Evolutionary conservation across 169 alveolate genomes (phyloP).

Genomic region (Plasmodium gonderi): DNA sequence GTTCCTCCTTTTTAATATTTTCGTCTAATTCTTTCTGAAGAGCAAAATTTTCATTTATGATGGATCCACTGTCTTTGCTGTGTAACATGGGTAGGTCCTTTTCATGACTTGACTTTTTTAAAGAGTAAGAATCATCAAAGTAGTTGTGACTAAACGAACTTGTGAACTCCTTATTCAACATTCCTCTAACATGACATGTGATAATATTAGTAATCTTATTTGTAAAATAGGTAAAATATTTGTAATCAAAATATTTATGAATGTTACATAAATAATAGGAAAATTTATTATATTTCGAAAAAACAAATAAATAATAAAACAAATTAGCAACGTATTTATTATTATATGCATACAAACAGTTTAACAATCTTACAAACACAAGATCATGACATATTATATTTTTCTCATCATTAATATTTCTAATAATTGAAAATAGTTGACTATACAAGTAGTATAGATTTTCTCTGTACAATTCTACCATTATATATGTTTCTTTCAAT

Average conservation of each 20-base stretch:
- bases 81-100: background rate
- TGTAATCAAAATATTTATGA: conserved; percentile 47
- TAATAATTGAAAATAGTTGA: conserved; percentile 48
- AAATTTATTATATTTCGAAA: conserved; percentile 55
- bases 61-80: background rate
- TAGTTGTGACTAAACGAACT: background rate
- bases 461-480: conserved; percentile 29
- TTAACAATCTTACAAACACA: conserved; percentile 16
- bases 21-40: conserved; percentile 22
- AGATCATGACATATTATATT: conserved; percentile 58
- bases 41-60: conserved; percentile 22
- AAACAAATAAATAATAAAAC: conserved; percentile 55
- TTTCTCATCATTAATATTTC: conserved; percentile 55
- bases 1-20: conserved; percentile 53
- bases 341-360: conserved; percentile 38
- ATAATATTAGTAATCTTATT: background rate
- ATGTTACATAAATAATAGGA: conserved; percentile 48
- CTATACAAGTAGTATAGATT: conserved; percentile 34
- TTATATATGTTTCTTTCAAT: conserved; percentile 21
- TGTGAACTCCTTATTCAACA: background rate
- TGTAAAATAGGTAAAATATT: conserved; percentile 29
- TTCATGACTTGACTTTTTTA: background rate
- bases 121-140: background rate
- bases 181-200: background rate
- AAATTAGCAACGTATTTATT: conserved; percentile 39